These are phyloP conservation scores for Litchi chinensis DNA, from an alignment of 345 rosid species.

Conservation along the genomic window DNA sequence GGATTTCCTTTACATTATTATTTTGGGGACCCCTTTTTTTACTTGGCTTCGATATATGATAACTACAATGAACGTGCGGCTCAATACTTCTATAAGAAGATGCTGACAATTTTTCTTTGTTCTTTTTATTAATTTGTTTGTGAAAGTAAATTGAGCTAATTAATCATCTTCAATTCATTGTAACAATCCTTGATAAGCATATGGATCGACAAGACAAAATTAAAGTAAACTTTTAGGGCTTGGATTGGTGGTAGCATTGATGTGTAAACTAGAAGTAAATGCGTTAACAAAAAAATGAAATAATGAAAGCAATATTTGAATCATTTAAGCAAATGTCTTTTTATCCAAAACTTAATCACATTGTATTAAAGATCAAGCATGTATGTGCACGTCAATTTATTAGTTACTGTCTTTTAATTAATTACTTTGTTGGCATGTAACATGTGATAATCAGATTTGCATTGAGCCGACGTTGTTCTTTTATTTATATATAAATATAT, in stretches of 20 bases:
- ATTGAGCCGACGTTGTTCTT: too few relatives aligned
- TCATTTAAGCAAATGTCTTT: constrained; percentile 17
- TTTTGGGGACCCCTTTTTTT: constrained; percentile 20
- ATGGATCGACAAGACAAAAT: constrained; percentile 9
- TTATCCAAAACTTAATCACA: constrained; percentile 25
- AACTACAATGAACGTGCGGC: constrained; percentile 36
- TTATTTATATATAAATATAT: too few relatives aligned
- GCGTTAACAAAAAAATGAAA: not conserved
- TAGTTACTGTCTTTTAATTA: constrained; percentile 2
- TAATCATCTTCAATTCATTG: constrained; percentile 34
- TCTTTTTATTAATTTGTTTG: too few relatives aligned
- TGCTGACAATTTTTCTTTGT: not conserved
- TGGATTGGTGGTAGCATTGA: too few relatives aligned
- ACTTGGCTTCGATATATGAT: constrained; percentile 12
- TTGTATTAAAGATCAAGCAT: constrained; percentile 35
- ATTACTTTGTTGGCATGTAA: constrained; percentile 1
- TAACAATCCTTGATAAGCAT: constrained; percentile 19
- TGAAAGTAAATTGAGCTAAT: constrained; percentile 6
- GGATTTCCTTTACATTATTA: constrained; percentile 15
- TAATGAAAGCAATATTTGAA: constrained; percentile 24
- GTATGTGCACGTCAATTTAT: too few relatives aligned
- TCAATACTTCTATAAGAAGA: constrained; percentile 11
- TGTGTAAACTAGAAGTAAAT: too few relatives aligned
- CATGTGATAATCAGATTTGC: not conserved
- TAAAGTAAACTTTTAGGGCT: not conserved